A percentile compares a stretch with the other conserved stretches of the same genome.
phyloP scores from a whole-genome alignment of 2,329 filamentous ascomycete genomes.

The Colletotrichum lini region DNA sequence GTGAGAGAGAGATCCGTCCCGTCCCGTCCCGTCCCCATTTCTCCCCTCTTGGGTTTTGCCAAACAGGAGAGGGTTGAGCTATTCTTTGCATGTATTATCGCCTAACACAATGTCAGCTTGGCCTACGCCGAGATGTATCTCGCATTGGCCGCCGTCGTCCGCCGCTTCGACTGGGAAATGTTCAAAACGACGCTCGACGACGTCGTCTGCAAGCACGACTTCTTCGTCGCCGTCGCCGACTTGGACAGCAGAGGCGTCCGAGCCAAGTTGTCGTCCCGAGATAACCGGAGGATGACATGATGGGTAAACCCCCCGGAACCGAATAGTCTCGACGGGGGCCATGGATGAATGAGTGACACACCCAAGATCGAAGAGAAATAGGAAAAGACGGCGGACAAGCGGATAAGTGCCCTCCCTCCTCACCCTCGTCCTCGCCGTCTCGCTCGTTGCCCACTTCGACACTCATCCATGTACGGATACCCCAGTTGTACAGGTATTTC shows the following conservation, averaged over 20 bases:
- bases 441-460: background rate
- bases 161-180: slow-evolving; percentile 40
- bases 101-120: slow-evolving; percentile 12
- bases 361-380: background rate
- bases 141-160: slow-evolving; percentile 22
- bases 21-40: background rate
- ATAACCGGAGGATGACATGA: background rate
- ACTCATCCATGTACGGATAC: background rate
- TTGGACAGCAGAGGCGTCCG: slow-evolving; percentile 35
- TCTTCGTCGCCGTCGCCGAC: slow-evolving; percentile 23
- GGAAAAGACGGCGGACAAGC: background rate
- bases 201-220: slow-evolving; percentile 38
- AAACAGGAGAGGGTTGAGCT: too few species aligned
- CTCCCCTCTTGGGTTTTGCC: too few species aligned
- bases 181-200: slow-evolving; percentile 42
- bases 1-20: slow-evolving; percentile 21
- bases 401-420: background rate
- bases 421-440: background rate
- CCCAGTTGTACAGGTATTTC: background rate
- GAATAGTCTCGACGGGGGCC: background rate
- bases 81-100: too few species aligned
- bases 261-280: slow-evolving; percentile 15
- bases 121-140: slow-evolving; percentile 41
- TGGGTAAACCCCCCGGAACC: too few species aligned
- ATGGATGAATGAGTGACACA: too few species aligned